Percentiles rank a stretch among this genome's conserved stretches.
These are phyloP conservation scores for Trametes hirsuta DNA, from an alignment of 1,284 basidiomycete genomes.

Conservation along the genomic window DNA sequence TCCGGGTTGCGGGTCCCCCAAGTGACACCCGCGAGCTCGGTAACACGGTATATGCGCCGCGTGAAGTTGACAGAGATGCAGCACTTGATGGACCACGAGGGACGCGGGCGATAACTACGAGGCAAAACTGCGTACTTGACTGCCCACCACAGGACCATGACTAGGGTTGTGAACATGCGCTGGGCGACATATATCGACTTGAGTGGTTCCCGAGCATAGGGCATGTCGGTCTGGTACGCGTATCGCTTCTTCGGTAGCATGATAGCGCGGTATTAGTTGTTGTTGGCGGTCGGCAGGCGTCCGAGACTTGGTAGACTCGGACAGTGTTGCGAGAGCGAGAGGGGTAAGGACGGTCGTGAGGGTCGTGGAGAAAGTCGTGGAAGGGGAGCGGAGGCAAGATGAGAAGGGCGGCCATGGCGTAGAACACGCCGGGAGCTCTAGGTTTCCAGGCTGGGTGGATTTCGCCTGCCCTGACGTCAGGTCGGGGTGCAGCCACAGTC, in stretches of 20 bases:
- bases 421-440: conserved; percentile 8
- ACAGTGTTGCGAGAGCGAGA: not conserved
- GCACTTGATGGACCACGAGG: conserved; percentile 51
- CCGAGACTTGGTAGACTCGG: not conserved
- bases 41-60: conserved; percentile 52
- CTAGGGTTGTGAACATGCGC: conserved; percentile 48
- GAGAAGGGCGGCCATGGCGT: conserved; percentile 1
- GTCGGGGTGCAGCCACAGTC: conserved; percentile 6
- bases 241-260: conserved; percentile 16
- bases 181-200: conserved; percentile 51
- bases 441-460: not conserved
- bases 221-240: conserved; percentile 33
- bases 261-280: not conserved
- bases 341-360: not conserved
- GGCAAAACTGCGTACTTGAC: conserved; percentile 45
- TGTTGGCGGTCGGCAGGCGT: not conserved
- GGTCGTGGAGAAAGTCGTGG: not conserved
- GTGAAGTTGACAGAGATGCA: conserved; percentile 54
- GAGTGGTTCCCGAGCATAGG: conserved; percentile 48
- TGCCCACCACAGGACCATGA: conserved; percentile 48
- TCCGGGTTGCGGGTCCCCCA: conserved; percentile 52
- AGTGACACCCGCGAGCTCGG: conserved; percentile 56
- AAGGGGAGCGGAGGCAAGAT: not conserved
- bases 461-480: conserved; percentile 19
- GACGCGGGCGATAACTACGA: conserved; percentile 45